Conservation (phyloP, 225 moss, liverwort and hornwort species). For the Polytrichum commune region DNA sequence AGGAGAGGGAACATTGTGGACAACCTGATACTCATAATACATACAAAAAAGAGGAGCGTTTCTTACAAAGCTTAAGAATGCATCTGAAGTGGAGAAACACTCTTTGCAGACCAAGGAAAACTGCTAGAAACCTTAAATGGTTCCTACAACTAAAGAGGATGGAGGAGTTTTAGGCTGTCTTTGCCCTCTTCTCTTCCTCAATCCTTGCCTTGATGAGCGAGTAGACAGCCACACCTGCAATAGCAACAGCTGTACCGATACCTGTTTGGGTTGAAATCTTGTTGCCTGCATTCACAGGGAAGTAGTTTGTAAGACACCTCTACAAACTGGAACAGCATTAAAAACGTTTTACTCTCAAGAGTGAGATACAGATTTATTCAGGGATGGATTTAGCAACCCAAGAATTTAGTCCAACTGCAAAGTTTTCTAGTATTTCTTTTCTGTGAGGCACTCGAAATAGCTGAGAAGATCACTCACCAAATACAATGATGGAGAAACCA, state of each 20-base stretch:
- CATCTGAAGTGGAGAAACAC: conserved; percentile 17
- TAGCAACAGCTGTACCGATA: conserved; percentile 83
- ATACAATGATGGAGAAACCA: conserved; percentile 87
- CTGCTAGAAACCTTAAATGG: background rate
- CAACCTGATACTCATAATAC: background rate
- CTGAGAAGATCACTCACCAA: conserved; percentile 45
- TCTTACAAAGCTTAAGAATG: conserved; percentile 24
- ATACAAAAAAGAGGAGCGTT: conserved; percentile 20
- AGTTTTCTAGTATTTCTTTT: no score
- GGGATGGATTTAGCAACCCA: background rate
- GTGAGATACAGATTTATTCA: background rate
- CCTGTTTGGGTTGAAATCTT: conserved; percentile 95
- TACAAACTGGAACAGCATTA: no score
- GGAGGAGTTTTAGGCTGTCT: conserved; percentile 18
- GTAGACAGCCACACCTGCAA: conserved; percentile 88
- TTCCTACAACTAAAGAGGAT: background rate
- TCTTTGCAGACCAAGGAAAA: conserved; percentile 20
- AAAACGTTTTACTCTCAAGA: no score
- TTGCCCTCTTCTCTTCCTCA: conserved; percentile 61
- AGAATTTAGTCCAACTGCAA: no score
- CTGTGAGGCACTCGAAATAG: no score
- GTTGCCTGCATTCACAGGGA: conserved; percentile 51
- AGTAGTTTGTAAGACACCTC: no score
- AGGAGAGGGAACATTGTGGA: no score
- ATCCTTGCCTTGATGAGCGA: conserved; percentile 80